These are phyloP conservation scores for Taphrina confusa DNA, from an alignment of 1,139 yeast genomes.

Conservation along the genomic window DNA sequence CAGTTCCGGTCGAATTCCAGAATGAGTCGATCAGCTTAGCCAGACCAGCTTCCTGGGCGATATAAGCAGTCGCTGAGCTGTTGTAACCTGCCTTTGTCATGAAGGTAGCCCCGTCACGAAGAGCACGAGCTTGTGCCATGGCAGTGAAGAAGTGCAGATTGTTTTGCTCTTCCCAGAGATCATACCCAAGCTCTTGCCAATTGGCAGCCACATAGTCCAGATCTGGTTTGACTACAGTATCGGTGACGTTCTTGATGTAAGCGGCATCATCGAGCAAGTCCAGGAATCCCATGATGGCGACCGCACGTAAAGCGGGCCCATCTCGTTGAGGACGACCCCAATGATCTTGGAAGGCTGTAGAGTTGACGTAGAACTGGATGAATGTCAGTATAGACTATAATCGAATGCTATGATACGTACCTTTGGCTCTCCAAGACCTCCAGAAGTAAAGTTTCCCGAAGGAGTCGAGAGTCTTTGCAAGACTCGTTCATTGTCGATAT, in stretches of 20 bases:
- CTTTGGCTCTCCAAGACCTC: constrained; percentile 32
- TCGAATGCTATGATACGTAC: not conserved
- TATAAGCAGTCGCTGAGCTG: constrained; percentile 45
- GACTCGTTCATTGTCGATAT: constrained; percentile 24
- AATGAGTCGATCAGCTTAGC: constrained; percentile 46
- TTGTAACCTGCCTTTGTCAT: constrained; percentile 51
- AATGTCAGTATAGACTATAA: too few species aligned
- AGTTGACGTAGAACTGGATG: constrained; percentile 19
- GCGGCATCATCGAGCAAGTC: constrained; percentile 44
- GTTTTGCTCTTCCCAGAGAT: constrained; percentile 89
- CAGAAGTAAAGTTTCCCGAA: constrained; percentile 27
- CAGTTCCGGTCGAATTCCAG: constrained; percentile 54
- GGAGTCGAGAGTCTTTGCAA: constrained; percentile 15
- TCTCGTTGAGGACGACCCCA: constrained; percentile 97
- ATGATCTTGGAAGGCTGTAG: constrained; percentile 39
- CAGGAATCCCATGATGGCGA: constrained; percentile 60
- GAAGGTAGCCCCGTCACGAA: constrained; percentile 59
- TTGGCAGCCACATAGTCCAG: constrained; percentile 61
- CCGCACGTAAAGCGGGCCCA: constrained; percentile 83
- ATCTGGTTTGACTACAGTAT: constrained; percentile 63
- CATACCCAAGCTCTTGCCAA: constrained; percentile 73
- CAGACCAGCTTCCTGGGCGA: constrained; percentile 50
- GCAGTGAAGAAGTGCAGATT: constrained; percentile 72
- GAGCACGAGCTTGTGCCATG: constrained; percentile 68
- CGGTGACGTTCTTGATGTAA: constrained; percentile 24